These are phyloP conservation scores for Yamadazyma akitaensis DNA, from an alignment of 805 yeast genomes.

Conservation along the genomic window DNA sequence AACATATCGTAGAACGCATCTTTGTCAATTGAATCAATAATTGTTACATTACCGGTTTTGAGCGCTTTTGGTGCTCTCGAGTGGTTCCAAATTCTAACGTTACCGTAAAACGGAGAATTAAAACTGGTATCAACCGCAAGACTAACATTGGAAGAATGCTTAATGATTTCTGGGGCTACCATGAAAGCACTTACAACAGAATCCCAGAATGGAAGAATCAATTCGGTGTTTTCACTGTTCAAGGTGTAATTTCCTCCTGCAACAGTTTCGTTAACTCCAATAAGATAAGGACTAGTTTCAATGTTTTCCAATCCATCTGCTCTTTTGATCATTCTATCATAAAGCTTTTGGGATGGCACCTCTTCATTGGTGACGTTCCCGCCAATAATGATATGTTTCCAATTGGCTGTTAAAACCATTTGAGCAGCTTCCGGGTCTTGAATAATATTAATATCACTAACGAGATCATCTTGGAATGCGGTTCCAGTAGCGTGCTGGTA, in stretches of 20 bases:
- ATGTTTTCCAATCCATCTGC: constrained; percentile 32
- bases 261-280: constrained; percentile 25
- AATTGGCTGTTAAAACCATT: constrained; percentile 38
- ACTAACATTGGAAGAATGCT: constrained; percentile 25
- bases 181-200: constrained; percentile 38
- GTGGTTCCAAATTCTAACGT: constrained; percentile 34
- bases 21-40: constrained; percentile 30
- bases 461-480: constrained; percentile 27
- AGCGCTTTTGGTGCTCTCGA: constrained; percentile 35
- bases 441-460: constrained; percentile 42
- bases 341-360: constrained; percentile 36
- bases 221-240: constrained; percentile 22
- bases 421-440: constrained; percentile 47
- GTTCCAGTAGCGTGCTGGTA: constrained; percentile 30
- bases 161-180: constrained; percentile 33
- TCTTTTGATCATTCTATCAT: constrained; percentile 30
- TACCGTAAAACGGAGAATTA: constrained; percentile 42
- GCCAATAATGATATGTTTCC: constrained; percentile 38
- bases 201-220: constrained; percentile 43
- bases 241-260: constrained; percentile 33
- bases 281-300: constrained; percentile 24
- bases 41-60: constrained; percentile 34
- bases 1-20: constrained; percentile 27
- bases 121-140: constrained; percentile 39
- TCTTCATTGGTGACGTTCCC: constrained; percentile 41